phyloP scores from a whole-genome alignment of 2,329 filamentous ascomycete species.

The Rhinocladiella similis region DNA sequence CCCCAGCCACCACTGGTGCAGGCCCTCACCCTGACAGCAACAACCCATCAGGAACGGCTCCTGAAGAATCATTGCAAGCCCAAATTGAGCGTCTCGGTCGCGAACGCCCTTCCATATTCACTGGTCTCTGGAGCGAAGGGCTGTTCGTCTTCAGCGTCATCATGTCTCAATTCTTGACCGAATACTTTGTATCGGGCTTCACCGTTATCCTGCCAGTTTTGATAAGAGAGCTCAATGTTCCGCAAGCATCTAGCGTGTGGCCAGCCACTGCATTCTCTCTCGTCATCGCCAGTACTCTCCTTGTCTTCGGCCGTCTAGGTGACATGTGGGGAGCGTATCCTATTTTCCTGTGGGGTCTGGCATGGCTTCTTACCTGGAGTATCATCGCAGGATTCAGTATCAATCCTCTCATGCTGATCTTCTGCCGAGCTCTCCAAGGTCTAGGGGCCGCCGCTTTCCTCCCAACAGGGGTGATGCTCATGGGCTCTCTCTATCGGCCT shows the following conservation, averaged over 20 bases:
- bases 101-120: conserved; percentile 60
- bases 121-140: conserved; percentile 54
- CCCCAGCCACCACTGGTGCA: not conserved
- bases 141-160: conserved; percentile 64
- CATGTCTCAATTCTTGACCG: conserved; percentile 64
- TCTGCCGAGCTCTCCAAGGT: conserved; percentile 73
- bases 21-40: not conserved
- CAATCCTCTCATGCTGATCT: conserved; percentile 68
- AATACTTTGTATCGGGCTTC: conserved; percentile 78
- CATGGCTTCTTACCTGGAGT: conserved; percentile 68
- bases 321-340: conserved; percentile 65
- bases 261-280: conserved; percentile 53
- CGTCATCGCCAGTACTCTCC: conserved; percentile 48
- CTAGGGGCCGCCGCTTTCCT: conserved; percentile 72
- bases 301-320: conserved; percentile 57
- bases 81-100: conserved; percentile 62
- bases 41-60: not conserved
- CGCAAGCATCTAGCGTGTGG: conserved; percentile 61
- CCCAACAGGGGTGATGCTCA: conserved; percentile 66
- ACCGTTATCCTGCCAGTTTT: conserved; percentile 67
- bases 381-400: conserved; percentile 69
- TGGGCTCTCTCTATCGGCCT: conserved; percentile 65
- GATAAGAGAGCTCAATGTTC: conserved; percentile 62
- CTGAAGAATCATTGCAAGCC: conserved; percentile 25
- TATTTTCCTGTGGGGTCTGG: conserved; percentile 63